Evolutionary conservation across 2,329 filamentous ascomycete genomes (phyloP).

Genomic region (Chaetomium strumarium): DNA sequence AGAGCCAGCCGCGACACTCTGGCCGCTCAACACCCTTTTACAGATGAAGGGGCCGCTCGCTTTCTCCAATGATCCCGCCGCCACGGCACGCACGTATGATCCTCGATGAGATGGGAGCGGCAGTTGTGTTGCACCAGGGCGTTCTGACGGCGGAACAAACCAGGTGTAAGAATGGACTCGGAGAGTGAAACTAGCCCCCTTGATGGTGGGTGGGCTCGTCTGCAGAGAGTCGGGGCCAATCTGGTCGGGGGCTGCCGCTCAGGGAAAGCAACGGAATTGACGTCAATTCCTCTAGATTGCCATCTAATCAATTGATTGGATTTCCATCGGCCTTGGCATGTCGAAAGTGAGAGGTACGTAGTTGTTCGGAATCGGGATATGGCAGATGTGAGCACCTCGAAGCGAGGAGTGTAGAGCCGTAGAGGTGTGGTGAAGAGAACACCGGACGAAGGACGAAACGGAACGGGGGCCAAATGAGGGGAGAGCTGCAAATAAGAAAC

Average conservation of each 20-base stretch:
- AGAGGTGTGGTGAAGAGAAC: too few relatives aligned
- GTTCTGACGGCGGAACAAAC: slow-evolving; percentile 19
- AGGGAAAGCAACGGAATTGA: slow-evolving; percentile 22
- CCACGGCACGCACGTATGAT: slow-evolving; percentile 12
- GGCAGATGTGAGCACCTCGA: slow-evolving; percentile 1
- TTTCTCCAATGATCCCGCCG: slow-evolving; percentile 21
- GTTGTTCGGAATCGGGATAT: neutral
- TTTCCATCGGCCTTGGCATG: slow-evolving; percentile 22
- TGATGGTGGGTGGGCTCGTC: slow-evolving; percentile 5
- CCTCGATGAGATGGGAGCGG: slow-evolving; percentile 15
- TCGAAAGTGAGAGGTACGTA: slow-evolving; percentile 15
- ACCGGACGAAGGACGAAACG: too few relatives aligned
- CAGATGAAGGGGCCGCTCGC: slow-evolving; percentile 19
- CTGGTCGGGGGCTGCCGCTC: slow-evolving; percentile 13
- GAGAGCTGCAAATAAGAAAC: too few relatives aligned
- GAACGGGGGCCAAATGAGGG: too few relatives aligned
- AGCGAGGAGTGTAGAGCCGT: neutral
- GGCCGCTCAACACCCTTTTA: slow-evolving; percentile 6
- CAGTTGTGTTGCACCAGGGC: slow-evolving; percentile 26
- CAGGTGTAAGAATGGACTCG: slow-evolving; percentile 21
- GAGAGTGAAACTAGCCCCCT: slow-evolving; percentile 15
- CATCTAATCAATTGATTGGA: slow-evolving; percentile 25
- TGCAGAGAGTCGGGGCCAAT: slow-evolving; percentile 7
- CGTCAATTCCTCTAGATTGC: slow-evolving; percentile 28
- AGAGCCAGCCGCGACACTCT: slow-evolving; percentile 3